Evolutionary conservation across 371 early-diverging fungal species (phyloP), one percentile per base, ranked within the genome.

Genomic region (Nematocida ironsii): DNA sequence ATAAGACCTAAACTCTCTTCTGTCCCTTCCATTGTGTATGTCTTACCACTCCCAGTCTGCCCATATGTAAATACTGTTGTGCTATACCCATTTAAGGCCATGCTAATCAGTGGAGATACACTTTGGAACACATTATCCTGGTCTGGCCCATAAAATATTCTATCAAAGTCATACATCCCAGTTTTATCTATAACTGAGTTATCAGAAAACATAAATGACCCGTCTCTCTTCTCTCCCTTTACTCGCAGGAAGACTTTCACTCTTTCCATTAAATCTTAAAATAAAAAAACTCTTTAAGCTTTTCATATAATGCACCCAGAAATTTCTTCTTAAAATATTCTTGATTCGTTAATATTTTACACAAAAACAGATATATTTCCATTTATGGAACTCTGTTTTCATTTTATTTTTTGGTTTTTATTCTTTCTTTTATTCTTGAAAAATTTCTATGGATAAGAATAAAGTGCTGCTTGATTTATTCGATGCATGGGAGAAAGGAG

Each of bases 11-110:
- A 90, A n/a, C 72, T 72, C 55, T 89, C 83, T 1, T 88, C 86
- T 18, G 80, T 82, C 45, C 87, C 87, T 56, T 87, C 84, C 96
- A 99, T 97, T 6, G 97, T 98, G 84, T 93, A 94, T 5, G 98
- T 97, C 88, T 99, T 99, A 67, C 96, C 96, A 9, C 92, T 92
- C 6, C 94, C 93, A 16, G 97, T 97, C 86, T 95, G 95, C 13
- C 88, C 88, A 75, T 86, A 88, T 13, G 88, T 86, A 80, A 88
- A 88, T 45, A 88, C 60, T 40, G 86, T 82, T 39, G 84, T 84
- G 66, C 84, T 85, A 58, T 82, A 84, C 62, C 88, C 88, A 58
- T 83, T 74, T 48, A 84, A 42, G 16, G 73, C 54, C 56, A 52
- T 57, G 3, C 62, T 62, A 39, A 84, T 62, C 18, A 85, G 23